phyloP scores from a whole-genome alignment of 2,329 filamentous ascomycete genomes.

The Alternaria sp. region DNA sequence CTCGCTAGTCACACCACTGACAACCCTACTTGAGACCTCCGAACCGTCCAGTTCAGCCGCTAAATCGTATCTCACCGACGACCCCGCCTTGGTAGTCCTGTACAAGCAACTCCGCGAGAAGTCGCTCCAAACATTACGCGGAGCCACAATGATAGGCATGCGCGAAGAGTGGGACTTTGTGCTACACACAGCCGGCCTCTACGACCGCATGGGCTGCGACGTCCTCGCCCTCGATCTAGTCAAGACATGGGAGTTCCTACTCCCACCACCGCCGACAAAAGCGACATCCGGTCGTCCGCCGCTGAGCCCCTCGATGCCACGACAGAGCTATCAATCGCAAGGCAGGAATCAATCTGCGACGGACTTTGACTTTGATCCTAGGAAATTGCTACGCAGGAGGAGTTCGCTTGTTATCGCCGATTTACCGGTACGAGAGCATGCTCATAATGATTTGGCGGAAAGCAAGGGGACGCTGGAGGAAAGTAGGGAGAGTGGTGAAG shows the following conservation, averaged over 20 bases:
- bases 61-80: constrained; percentile 84
- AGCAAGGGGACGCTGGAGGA: constrained; percentile 27
- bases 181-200: constrained; percentile 81
- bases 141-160: constrained; percentile 80
- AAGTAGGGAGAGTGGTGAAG: constrained; percentile 17
- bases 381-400: constrained; percentile 71
- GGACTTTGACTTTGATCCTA: constrained; percentile 61
- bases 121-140: constrained; percentile 81
- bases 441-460: constrained; percentile 25
- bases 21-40: constrained; percentile 73
- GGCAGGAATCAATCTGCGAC: constrained; percentile 25
- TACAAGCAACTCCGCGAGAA: constrained; percentile 85
- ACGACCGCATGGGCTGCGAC: constrained; percentile 92
- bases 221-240: constrained; percentile 85
- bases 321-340: constrained; percentile 27
- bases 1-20: constrained; percentile 80
- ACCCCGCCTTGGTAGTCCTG: constrained; percentile 84
- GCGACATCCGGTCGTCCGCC: constrained; percentile 22
- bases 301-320: constrained; percentile 35
- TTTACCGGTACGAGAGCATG: constrained; percentile 53
- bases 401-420: constrained; percentile 84
- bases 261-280: constrained; percentile 45
- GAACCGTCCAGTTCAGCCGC: constrained; percentile 73
- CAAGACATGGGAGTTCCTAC: constrained; percentile 79
- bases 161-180: constrained; percentile 88